Conservation (phyloP, 2,329 filamentous ascomycete species). For the Venturia carpophila region DNA sequence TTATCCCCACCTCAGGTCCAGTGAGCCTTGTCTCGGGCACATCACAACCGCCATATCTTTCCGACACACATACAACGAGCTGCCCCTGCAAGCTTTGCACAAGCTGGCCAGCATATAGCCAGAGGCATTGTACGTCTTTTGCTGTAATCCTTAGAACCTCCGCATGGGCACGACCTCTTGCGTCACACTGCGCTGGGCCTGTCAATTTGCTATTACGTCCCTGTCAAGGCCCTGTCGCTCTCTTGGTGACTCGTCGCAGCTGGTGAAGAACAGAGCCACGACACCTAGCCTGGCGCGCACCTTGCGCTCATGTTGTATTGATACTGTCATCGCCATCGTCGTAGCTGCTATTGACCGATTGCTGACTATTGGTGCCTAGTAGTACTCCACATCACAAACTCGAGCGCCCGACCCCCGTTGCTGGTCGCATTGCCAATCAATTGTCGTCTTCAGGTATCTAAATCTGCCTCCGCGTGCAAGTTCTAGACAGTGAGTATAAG, state of each 20-base stretch:
- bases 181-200: neutral
- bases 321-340: neutral
- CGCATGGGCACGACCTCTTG: neutral
- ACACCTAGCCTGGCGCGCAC: neutral
- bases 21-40: neutral
- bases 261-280: neutral
- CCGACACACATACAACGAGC: neutral
- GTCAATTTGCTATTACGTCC: neutral
- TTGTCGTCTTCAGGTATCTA: conserved; percentile 12
- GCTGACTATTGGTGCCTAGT: neutral
- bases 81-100: neutral
- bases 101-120: neutral
- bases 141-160: too few relatives aligned
- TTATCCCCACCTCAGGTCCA: neutral
- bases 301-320: neutral
- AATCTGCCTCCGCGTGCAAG: neutral
- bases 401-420: neutral
- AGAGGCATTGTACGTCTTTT: neutral
- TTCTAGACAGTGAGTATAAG: conserved; percentile 2
- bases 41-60: neutral
- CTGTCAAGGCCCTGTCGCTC: neutral
- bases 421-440: conserved; percentile 12
- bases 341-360: neutral
- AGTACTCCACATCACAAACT: neutral
- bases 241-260: neutral